Base-by-base conservation (phyloP, 345 rosid genomes). In the Ceriops decandra region DNA sequence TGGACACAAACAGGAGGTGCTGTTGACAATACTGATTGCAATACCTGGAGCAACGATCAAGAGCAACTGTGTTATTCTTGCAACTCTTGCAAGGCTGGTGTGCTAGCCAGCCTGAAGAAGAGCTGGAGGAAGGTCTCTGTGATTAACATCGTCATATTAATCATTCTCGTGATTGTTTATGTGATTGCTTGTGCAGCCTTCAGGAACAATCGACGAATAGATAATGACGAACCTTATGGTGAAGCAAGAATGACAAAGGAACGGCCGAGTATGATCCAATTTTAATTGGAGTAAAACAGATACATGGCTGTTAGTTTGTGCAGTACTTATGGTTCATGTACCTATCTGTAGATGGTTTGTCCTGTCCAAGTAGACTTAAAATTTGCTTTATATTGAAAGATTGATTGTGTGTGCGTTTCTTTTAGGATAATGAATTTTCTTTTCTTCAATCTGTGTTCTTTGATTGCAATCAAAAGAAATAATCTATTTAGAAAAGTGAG, bases 61-160 rank as follows among this genome's bases (percentile, higher is more conserved):
- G 47, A 62, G 64, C 80, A 65, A 30, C 80, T 95, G 0, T 95
- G 99, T 81, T 95, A 95, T 66, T 72, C 74, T 4, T 95, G 99
- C 35, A 68, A 82, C 72, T 90, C 99, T 6, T 95, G 99, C 83
- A 95, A 87, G 75, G 99, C 98, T 0, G 98, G 98, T 19, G 95
- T 95, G 30, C 83, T 95, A 20, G 98, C 83, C 59, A 95, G 92
- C 83, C 72, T 95, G 33, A 90, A 70, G 85, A 83, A 79, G 82
- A 95, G 97, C 71, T 95, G 99, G 99, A 85, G 99, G 79, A 91
- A 95, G 79, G 98, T 85, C 35, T 95, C 98, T 0, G 83, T 91
- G 42, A 84, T 95, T 74, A 91, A 95, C 82, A 88, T 95, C 1
- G 79, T 90, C 33, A 85, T 95, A 32, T 64, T 90, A 61, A 85